Base-by-base conservation (phyloP, 257 asterid species). In the Petunia secreta region DNA sequence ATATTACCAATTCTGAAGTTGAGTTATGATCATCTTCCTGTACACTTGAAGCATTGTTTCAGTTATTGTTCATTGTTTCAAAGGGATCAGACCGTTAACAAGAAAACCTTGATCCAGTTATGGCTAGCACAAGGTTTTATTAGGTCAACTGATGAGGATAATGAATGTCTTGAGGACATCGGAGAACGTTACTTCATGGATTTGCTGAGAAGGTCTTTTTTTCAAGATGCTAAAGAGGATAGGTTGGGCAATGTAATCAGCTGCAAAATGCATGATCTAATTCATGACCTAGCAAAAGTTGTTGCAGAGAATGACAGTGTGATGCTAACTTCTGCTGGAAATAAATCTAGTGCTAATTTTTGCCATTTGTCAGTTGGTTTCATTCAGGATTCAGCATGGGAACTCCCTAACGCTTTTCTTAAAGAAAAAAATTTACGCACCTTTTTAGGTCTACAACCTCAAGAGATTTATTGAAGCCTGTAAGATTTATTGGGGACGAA, bases 251-350 rank as follows among this genome's bases (percentile, higher is more conserved):
- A 78, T 54, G 15, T 79, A 14, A 53, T 44, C 15, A 57, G 71
- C 34, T 85, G 83, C 73, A 81, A 80, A 78, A 86, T 84, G 83
- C 85, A 86, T 57, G 84, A 80, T 64, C 84, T 80, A 6, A 54
- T 79, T 60, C 83, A 80, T 37, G 83, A 83, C 68, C 81, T 82
- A 80, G 86, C 88, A 78, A 64, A 82, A 78, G 81, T 74, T 4
- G 65, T 79, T 36, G 80, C 80, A 15, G 58, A 68, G 25, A 37
- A 57, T n/a, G 82, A 71, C 40, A 79, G 68, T 63, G 11, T 50
- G 41, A 13, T 63, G 13, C 60, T 67, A 3, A 62, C 64, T 38
- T 62, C 63, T 53, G 79, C 69, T 9, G 58, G 54, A 43, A 5
- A 65, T 50, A 41, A 44, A 4, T 4, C 40, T 39, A 34, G 69